Evolutionary conservation across 2,329 filamentous ascomycete genomes (phyloP), one percentile per base, ranked within the genome.

Genomic region (Bimuria novae-zelandiae): DNA sequence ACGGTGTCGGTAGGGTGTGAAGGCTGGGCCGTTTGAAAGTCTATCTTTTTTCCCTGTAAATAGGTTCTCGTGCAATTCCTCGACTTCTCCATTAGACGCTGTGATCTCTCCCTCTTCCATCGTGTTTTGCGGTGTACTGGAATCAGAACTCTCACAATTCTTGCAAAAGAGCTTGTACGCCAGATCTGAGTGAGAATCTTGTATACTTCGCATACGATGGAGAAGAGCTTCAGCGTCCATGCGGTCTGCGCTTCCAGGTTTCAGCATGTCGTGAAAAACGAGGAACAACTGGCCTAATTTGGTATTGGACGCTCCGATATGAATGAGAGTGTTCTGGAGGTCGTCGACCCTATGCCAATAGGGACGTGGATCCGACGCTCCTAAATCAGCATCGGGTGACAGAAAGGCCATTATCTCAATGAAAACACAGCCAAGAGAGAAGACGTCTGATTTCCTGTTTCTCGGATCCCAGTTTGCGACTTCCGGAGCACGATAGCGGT

Each of bases 401-500:
- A 33, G 30, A 14, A 33, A 7, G 12, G 30, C 12, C 12, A 33
- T 7, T 33, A 37, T 37, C 35, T 37, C 35, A 4, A 37, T 21
- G 12, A 37, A 37, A 19, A 37, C 39, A 27, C 39, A 42, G 21
- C 39, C 39, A 4, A 42, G 39, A n/a, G 39, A 42, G 21, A 42
- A 42, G 21, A 42, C 21, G 21, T 42, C 21, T 8, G 39, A 55
- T 25, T 51, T 51, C 22, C 22, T 21, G 43, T 55, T 55, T 39
- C 52, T 30, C 8, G 6, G 19, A 1, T 40, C 53, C 33, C 43
- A 55, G 12, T 53, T 36, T 8, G 27, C 37, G 14, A 59, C 58
- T 36, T 61, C 56, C 12, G 56, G 58, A 19, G 58, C 42, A 45
- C 55, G 53, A 49, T 59, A 61, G 8, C 39, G 43, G 3, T n/a